phyloP scores from a whole-genome alignment of 202 grass and related monocot genomes.

The Digitaria exilis region DNA sequence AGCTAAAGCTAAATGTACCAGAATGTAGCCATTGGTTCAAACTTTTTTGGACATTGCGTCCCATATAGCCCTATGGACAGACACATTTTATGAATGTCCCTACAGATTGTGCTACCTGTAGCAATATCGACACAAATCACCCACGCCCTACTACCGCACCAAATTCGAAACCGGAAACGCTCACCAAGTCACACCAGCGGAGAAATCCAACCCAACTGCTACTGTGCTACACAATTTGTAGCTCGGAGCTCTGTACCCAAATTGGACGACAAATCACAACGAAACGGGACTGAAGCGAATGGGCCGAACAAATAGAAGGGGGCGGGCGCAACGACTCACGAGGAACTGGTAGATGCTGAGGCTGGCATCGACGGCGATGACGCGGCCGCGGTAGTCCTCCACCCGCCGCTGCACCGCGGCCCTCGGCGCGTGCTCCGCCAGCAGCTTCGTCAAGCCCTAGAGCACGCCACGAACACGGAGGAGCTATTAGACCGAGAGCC shows the following conservation, averaged over 20 bases:
- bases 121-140: background rate
- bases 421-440: no score
- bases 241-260: background rate
- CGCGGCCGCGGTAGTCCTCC: constrained; percentile 72
- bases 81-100: background rate
- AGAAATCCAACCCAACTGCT: background rate
- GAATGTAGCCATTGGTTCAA: background rate
- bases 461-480: no score
- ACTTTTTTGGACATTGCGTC: background rate
- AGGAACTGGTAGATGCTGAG: constrained; percentile 94
- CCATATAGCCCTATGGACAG: background rate
- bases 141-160: background rate
- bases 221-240: background rate
- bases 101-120: no score
- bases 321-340: constrained; percentile 33
- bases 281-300: background rate
- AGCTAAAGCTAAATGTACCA: background rate
- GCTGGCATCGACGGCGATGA: constrained; percentile 78
- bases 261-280: background rate
- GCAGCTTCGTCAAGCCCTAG: no score
- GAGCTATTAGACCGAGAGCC: no score
- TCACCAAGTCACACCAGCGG: background rate
- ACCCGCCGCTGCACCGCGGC: constrained; percentile 58
- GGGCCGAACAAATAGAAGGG: background rate
- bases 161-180: background rate